A percentile compares a stretch with the other conserved stretches of the same genome.
These are phyloP conservation scores for Puccinia brachypodii DNA, from an alignment of 1,284 basidiomycete species.

Conservation along the genomic window DNA sequence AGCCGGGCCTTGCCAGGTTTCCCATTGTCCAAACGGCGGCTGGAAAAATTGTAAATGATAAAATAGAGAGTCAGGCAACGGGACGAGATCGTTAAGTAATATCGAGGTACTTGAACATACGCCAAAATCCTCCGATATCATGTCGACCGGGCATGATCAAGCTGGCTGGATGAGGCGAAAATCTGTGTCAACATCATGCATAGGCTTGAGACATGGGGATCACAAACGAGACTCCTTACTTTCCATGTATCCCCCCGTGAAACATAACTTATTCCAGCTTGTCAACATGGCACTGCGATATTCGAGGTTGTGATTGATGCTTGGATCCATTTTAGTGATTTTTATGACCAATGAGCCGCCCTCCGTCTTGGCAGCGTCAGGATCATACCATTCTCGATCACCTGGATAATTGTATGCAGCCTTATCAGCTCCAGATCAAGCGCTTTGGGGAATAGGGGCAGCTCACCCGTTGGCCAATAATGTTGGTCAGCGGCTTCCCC, in stretches of 20 bases:
- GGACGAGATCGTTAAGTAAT: conserved; percentile 43
- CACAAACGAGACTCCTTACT: neutral
- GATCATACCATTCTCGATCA: conserved; percentile 56
- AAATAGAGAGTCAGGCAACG: conserved; percentile 48
- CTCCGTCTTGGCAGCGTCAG: conserved; percentile 54
- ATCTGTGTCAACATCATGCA: neutral
- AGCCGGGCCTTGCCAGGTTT: conserved; percentile 56
- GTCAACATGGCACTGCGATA: conserved; percentile 44
- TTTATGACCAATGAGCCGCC: conserved; percentile 54
- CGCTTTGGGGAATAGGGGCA: neutral
- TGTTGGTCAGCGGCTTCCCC: conserved; percentile 44
- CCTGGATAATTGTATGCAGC: neutral
- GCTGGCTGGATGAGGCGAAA: neutral
- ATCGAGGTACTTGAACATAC: conserved; percentile 49
- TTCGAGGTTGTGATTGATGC: conserved; percentile 44
- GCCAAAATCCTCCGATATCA: conserved; percentile 52
- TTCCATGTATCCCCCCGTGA: conserved; percentile 54
- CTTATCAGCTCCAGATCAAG: neutral
- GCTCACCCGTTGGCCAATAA: conserved; percentile 39
- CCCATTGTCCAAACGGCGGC: conserved; percentile 56
- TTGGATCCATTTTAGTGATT: conserved; percentile 50
- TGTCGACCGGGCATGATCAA: conserved; percentile 50
- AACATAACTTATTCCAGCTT: conserved; percentile 56
- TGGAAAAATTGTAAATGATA: conserved; percentile 45
- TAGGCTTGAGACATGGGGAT: neutral